Conservation (phyloP, 2,329 filamentous ascomycete species). For the Pseudogymnoascus destructans region DNA sequence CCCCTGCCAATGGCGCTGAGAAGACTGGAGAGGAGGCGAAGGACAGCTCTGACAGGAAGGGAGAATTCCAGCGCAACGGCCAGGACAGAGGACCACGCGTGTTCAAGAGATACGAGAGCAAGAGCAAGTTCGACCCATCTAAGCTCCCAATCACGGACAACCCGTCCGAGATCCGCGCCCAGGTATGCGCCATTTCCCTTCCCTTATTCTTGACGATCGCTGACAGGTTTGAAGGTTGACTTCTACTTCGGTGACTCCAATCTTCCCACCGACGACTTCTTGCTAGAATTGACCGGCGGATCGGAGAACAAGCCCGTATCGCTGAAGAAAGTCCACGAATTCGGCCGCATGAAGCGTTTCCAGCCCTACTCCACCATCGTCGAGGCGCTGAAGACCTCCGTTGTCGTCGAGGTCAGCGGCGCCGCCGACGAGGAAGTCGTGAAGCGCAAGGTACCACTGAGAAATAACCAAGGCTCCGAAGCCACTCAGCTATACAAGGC, state of each 20-base stretch:
- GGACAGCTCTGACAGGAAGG: constrained; percentile 11
- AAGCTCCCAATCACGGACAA: constrained; percentile 44
- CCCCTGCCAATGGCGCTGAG: background rate
- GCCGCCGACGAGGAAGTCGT: constrained; percentile 58
- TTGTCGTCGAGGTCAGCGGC: constrained; percentile 59
- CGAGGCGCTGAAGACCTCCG: constrained; percentile 67
- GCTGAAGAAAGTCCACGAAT: constrained; percentile 65
- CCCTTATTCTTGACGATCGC: constrained; percentile 11
- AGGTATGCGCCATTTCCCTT: constrained; percentile 32
- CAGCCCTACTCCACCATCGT: constrained; percentile 76
- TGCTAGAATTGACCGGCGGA: constrained; percentile 67
- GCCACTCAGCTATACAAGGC: constrained; percentile 37
- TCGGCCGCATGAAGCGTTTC: constrained; percentile 95
- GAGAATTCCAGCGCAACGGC: constrained; percentile 10
- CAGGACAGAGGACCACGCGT: constrained; percentile 14
- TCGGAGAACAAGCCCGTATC: constrained; percentile 69
- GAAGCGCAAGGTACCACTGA: constrained; percentile 63
- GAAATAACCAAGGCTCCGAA: constrained; percentile 39
- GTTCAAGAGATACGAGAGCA: constrained; percentile 28
- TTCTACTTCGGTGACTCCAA: constrained; percentile 95
- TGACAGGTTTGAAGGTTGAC: constrained; percentile 51
- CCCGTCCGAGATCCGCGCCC: constrained; percentile 52
- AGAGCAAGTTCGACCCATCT: constrained; percentile 45
- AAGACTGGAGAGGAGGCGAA: constrained; percentile 14
- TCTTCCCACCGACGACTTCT: constrained; percentile 75